Evolutionary conservation across 495 filamentous ascomycete species (phyloP).

Genomic region (Podospora comata): DNA sequence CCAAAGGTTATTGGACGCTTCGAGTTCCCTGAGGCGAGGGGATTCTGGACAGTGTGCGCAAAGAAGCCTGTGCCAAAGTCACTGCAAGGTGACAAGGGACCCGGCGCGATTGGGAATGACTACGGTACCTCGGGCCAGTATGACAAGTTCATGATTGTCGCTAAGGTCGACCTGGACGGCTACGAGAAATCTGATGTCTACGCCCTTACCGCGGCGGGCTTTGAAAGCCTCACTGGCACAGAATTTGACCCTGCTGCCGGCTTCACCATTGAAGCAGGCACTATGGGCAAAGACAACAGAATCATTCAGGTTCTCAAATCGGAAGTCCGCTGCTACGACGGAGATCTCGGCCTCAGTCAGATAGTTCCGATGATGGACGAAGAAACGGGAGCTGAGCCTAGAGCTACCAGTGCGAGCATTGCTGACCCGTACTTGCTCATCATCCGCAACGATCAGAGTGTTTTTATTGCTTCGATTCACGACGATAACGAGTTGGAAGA

Average conservation of each 20-base stretch:
- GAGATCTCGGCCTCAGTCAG: constrained; percentile 78
- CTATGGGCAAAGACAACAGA: constrained; percentile 66
- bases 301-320: constrained; percentile 81
- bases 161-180: constrained; percentile 54
- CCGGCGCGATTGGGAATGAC: constrained; percentile 47
- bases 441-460: constrained; percentile 73
- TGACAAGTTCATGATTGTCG: constrained; percentile 68
- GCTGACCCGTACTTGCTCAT: constrained; percentile 85
- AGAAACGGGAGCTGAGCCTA: constrained; percentile 69
- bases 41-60: constrained; percentile 62
- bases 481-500: constrained; percentile 83
- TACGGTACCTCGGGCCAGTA: constrained; percentile 54
- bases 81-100: constrained; percentile 48
- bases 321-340: constrained; percentile 84
- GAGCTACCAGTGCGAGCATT: constrained; percentile 77
- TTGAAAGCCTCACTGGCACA: constrained; percentile 63
- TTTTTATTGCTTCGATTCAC: constrained; percentile 72
- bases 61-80: constrained; percentile 56
- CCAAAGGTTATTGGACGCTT: constrained; percentile 61
- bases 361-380: constrained; percentile 90
- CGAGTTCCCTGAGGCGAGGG: constrained; percentile 57
- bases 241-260: constrained; percentile 90
- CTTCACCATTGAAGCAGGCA: constrained; percentile 75
- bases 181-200: constrained; percentile 61
- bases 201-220: constrained; percentile 55